These are phyloP conservation scores for Xylogone sp. DNA, from an alignment of 2,329 filamentous ascomycete species.

Conservation along the genomic window DNA sequence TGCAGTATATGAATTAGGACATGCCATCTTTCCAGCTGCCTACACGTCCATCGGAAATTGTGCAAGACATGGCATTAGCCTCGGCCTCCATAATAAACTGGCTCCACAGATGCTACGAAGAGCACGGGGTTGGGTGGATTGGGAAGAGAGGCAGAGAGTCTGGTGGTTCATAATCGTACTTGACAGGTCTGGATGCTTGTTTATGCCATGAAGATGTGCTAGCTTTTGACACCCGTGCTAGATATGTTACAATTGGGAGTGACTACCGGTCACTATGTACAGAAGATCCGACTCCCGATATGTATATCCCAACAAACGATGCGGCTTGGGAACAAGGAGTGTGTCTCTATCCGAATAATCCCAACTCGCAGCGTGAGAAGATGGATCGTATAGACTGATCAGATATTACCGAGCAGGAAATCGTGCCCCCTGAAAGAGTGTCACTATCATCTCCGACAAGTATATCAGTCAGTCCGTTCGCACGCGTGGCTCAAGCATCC, in stretches of 20 bases:
- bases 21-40: background rate
- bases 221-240: background rate
- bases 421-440: background rate
- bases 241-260: background rate
- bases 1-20: slow-evolving; percentile 2
- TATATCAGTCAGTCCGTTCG: background rate
- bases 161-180: slow-evolving; percentile 18
- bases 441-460: background rate
- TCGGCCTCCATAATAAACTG: slow-evolving; percentile 6
- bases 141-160: slow-evolving; percentile 8
- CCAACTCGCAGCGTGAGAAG: too few species aligned
- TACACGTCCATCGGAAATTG: background rate
- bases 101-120: background rate
- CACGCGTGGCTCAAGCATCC: background rate
- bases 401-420: background rate
- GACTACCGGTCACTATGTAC: background rate
- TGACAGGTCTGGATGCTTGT: slow-evolving; percentile 8
- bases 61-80: background rate
- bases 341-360: background rate
- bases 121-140: background rate
- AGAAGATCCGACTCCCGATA: background rate
- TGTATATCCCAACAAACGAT: background rate
- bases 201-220: background rate
- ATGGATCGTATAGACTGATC: too few species aligned
- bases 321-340: background rate